A percentile compares a stretch with the other conserved stretches of the same genome.
These are phyloP conservation scores for Hawksworthiomyces lignivorus DNA, from an alignment of 2,329 filamentous ascomycete species.

Conservation along the genomic window DNA sequence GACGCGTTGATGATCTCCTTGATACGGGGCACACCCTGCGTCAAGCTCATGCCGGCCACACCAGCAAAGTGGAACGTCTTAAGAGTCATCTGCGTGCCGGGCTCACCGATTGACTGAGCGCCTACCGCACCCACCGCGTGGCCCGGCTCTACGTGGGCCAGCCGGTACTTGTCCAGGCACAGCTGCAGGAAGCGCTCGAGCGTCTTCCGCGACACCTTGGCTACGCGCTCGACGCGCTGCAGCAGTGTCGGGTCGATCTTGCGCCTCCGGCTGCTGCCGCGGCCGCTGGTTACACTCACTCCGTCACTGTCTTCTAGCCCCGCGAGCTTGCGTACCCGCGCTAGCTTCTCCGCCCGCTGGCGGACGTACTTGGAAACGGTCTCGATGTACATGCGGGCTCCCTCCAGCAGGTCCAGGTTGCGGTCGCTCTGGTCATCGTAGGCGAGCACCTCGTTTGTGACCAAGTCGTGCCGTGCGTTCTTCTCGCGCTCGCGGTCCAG, in stretches of 20 bases:
- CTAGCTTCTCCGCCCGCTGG: constrained; percentile 52
- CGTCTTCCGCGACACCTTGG: constrained; percentile 72
- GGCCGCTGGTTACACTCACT: constrained; percentile 16
- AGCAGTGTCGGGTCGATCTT: constrained; percentile 24
- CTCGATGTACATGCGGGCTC: constrained; percentile 71
- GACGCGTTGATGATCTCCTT: constrained; percentile 99
- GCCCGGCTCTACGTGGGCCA: constrained; percentile 85
- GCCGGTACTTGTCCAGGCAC: constrained; percentile 84
- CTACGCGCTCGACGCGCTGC: constrained; percentile 59
- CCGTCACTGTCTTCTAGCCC: constrained; percentile 36
- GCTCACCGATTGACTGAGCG: constrained; percentile 95
- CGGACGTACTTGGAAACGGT: constrained; percentile 68
- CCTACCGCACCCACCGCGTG: constrained; percentile 95
- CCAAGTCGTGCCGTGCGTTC: constrained; percentile 51
- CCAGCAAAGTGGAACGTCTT: constrained; percentile 99
- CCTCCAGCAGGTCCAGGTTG: constrained; percentile 71
- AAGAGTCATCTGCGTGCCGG: constrained; percentile 96
- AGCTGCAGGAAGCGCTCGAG: constrained; percentile 69
- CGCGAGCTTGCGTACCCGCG: constrained; percentile 37
- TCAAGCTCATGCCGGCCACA: constrained; percentile 99
- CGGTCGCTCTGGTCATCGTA: constrained; percentile 65
- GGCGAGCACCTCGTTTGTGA: constrained; percentile 53
- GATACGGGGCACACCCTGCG: constrained; percentile 97
- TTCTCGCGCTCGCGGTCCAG: constrained; percentile 61
- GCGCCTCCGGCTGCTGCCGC: no score